Conservation (phyloP, 352 stramenopile genomes). For the Phytophthora citrophthora region DNA sequence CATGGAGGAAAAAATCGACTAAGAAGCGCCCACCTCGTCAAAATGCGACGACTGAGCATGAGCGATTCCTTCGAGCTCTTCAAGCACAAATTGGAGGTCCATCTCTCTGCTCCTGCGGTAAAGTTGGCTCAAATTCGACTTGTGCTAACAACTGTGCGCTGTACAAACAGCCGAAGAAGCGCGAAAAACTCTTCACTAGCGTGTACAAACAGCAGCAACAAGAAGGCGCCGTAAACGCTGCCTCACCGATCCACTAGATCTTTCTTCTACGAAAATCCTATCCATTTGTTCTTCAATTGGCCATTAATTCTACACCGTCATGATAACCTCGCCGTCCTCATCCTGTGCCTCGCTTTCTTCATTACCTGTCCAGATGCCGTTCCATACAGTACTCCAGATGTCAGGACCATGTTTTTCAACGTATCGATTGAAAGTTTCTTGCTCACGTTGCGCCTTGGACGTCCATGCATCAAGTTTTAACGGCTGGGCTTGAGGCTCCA, state of each 20-base stretch:
- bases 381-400: slow-evolving; percentile 59
- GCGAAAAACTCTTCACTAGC: slow-evolving; percentile 55
- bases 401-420: slow-evolving; percentile 41
- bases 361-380: slow-evolving; percentile 54
- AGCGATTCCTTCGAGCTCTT: slow-evolving; percentile 58
- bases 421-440: slow-evolving; percentile 39
- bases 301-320: slow-evolving; percentile 69
- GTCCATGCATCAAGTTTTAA: slow-evolving; percentile 52
- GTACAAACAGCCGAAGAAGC: slow-evolving; percentile 69
- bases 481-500: slow-evolving; percentile 29
- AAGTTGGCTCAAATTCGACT: slow-evolving; percentile 10
- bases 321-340: slow-evolving; percentile 78
- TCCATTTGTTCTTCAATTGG: slow-evolving; percentile 15
- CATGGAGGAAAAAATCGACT: slow-evolving; percentile 58
- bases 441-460: slow-evolving; percentile 42
- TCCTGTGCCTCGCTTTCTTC: slow-evolving; percentile 42
- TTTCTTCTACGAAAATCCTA: slow-evolving; percentile 24
- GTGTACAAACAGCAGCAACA: slow-evolving; percentile 72
- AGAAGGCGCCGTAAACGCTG: slow-evolving; percentile 4
- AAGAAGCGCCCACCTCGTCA: slow-evolving; percentile 2
- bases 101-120: slow-evolving; percentile 59
- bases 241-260: slow-evolving; percentile 16
- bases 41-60: slow-evolving; percentile 21
- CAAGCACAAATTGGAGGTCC: slow-evolving; percentile 56
- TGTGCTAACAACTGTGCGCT: slow-evolving; percentile 80